phyloP scores from a whole-genome alignment of 257 asterid species.

The Asclepias syriaca region DNA sequence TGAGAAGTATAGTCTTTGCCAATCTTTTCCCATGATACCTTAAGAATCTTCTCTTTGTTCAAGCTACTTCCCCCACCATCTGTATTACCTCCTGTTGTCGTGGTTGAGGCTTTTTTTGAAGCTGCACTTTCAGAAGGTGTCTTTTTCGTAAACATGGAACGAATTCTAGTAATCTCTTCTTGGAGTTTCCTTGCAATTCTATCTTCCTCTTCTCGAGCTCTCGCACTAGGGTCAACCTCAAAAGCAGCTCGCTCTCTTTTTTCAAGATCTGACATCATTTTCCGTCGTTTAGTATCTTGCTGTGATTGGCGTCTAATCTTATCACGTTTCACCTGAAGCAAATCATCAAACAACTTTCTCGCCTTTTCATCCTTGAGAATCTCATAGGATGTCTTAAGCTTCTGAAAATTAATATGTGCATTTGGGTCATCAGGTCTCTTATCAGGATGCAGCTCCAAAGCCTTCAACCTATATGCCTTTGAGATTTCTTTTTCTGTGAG shows the following conservation, averaged over 20 bases:
- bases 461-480: constrained; percentile 57
- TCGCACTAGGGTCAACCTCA: constrained; percentile 34
- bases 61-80: constrained; percentile 33
- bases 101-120: constrained; percentile 26
- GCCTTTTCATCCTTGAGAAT: constrained; percentile 67
- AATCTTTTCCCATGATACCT: constrained; percentile 81
- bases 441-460: constrained; percentile 70
- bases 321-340: constrained; percentile 51
- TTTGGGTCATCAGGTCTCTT: constrained; percentile 66
- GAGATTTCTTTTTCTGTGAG: constrained; percentile 61
- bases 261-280: constrained; percentile 81
- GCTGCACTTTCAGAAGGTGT: constrained; percentile 28
- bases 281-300: constrained; percentile 62
- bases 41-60: constrained; percentile 72
- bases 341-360: constrained; percentile 66
- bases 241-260: constrained; percentile 64
- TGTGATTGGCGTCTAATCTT: constrained; percentile 53
- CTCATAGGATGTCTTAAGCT: constrained; percentile 57
- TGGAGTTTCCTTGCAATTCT: constrained; percentile 45
- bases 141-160: constrained; percentile 43
- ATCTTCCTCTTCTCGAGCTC: constrained; percentile 60
- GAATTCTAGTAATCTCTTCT: constrained; percentile 62
- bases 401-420: constrained; percentile 57
- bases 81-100: constrained; percentile 17
- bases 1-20: constrained; percentile 67